Conservation (phyloP, 2,329 filamentous ascomycete genomes). For the Nothophaeocryptopus gaeumannii region DNA sequence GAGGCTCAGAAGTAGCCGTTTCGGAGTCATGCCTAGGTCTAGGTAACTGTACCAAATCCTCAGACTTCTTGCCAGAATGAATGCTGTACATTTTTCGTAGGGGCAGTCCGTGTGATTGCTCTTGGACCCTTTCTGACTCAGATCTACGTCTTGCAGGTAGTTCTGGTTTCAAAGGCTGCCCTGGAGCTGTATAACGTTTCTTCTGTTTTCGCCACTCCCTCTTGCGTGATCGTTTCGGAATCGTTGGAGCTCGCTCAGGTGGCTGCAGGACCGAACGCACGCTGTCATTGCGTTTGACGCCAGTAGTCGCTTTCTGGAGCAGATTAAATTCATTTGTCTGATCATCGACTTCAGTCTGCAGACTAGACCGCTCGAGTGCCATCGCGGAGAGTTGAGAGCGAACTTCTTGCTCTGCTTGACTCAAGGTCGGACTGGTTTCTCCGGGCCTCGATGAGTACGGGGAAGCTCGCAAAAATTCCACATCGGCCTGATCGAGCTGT, state of each 20-base stretch:
- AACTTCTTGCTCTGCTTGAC: slow-evolving; percentile 45
- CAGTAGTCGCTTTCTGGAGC: background rate
- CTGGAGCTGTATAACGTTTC: background rate
- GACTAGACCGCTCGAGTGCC: background rate
- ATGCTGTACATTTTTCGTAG: slow-evolving; percentile 19
- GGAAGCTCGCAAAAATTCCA: slow-evolving; percentile 21
- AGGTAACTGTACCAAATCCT: background rate
- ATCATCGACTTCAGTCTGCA: slow-evolving; percentile 1
- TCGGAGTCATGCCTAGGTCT: too few species aligned
- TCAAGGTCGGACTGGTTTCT: slow-evolving; percentile 44
- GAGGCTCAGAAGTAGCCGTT: too few species aligned
- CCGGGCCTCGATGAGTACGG: slow-evolving; percentile 10
- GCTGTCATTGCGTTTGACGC: slow-evolving; percentile 21
- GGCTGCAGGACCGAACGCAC: slow-evolving; percentile 33
- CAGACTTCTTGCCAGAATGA: background rate
- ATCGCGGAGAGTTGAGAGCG: slow-evolving; percentile 10
- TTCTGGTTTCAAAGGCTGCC: slow-evolving; percentile 1
- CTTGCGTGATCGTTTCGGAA: slow-evolving; percentile 45
- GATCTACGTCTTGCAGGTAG: slow-evolving; percentile 12
- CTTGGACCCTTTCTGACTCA: slow-evolving; percentile 1
- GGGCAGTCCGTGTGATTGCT: background rate
- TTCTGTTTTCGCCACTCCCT: slow-evolving; percentile 31
- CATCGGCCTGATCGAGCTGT: slow-evolving; percentile 25
- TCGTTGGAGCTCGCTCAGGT: slow-evolving; percentile 32
- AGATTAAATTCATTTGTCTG: background rate